phyloP scores from a whole-genome alignment of 805 yeast genomes.

The Suhomyces sp. region DNA sequence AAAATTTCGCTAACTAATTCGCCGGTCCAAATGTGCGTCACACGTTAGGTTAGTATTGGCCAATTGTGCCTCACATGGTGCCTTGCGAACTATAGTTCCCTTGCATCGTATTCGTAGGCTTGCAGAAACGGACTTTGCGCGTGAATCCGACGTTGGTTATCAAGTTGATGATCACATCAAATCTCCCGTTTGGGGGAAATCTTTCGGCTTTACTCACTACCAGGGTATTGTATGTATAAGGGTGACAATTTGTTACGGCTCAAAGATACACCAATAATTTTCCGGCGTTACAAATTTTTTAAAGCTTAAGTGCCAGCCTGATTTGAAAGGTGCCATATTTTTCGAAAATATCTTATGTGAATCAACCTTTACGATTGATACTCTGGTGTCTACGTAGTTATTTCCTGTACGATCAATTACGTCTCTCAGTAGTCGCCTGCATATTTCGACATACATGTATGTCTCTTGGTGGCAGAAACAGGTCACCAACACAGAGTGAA shows the following conservation, averaged over 20 bases:
- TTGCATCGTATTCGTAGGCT: neutral
- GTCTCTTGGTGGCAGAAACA: neutral
- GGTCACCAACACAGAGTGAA: neutral
- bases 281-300: neutral
- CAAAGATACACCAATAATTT: neutral
- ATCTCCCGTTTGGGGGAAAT: neutral
- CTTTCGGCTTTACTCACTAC: neutral
- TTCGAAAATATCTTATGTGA: neutral
- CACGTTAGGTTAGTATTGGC: neutral
- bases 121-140: neutral
- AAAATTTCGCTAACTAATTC: neutral
- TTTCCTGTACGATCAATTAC: neutral
- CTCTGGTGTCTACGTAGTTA: neutral
- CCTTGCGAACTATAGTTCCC: neutral
- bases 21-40: neutral
- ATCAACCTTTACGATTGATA: neutral
- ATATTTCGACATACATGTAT: neutral
- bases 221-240: neutral
- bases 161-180: neutral
- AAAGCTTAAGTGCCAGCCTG: neutral
- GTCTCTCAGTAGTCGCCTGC: neutral
- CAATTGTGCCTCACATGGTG: neutral
- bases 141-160: neutral
- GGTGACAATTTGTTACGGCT: neutral
- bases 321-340: neutral